Evolutionary conservation across 768 basidiomycete species (phyloP).

Genomic region (Lentinula aciculospora): DNA sequence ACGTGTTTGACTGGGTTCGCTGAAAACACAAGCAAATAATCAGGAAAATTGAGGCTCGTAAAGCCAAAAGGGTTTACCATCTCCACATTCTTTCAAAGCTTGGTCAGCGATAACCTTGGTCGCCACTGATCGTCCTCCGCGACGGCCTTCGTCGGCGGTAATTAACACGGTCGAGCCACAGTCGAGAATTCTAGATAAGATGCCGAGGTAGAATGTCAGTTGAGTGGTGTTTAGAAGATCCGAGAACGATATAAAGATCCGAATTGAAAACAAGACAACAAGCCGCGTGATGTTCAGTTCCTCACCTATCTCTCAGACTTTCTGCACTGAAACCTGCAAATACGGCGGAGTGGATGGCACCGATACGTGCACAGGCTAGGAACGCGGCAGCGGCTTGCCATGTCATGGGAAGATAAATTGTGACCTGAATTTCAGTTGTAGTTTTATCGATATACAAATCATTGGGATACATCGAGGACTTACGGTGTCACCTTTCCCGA

Average conservation of each 20-base stretch:
- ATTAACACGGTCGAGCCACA: constrained; percentile 89
- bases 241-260: neutral
- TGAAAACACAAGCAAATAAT: neutral
- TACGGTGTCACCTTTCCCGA: constrained; percentile 55
- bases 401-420: constrained; percentile 90
- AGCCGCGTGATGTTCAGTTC: neutral
- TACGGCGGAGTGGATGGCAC: constrained; percentile 94
- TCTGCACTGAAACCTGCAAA: constrained; percentile 98
- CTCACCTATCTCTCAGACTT: constrained; percentile 70
- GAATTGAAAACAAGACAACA: neutral
- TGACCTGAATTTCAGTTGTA: constrained; percentile 69
- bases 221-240: neutral
- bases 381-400: constrained; percentile 96
- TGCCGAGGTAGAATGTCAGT: neutral
- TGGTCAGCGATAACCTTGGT: constrained; percentile 92
- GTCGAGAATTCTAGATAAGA: constrained; percentile 56
- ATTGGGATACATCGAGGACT: neutral
- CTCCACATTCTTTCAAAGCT: constrained; percentile 78
- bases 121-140: constrained; percentile 93
- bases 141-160: constrained; percentile 89
- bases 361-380: constrained; percentile 96
- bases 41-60: neutral
- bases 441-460: neutral
- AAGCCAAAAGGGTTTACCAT: neutral
- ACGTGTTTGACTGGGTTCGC: constrained; percentile 70